Percentiles rank a stretch among this genome's conserved stretches.
Conservation (phyloP, 306 rosid species). For the Mimosa pudica region DNA sequence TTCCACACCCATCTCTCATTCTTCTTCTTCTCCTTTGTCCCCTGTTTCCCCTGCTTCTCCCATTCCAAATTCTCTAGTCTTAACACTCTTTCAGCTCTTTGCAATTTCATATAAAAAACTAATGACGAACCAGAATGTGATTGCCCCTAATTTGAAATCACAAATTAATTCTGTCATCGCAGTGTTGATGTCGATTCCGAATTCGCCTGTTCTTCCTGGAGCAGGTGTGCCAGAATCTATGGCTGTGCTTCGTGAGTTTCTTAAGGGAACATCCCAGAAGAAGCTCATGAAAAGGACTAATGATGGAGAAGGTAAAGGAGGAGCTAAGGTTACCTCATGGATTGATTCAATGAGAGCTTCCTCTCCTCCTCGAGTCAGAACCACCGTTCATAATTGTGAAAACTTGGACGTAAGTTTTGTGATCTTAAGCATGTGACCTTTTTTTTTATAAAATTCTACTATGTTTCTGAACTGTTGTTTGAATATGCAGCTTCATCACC, state of each 20-base stretch:
- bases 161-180: constrained; percentile 47
- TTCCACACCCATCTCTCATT: constrained; percentile 23
- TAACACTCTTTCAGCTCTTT: neutral
- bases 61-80: neutral
- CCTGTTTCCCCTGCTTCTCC: neutral
- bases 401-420: constrained; percentile 51
- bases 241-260: constrained; percentile 43
- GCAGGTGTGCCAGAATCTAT: constrained; percentile 42
- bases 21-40: constrained; percentile 23
- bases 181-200: constrained; percentile 41
- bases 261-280: constrained; percentile 41
- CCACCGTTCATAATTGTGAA: constrained; percentile 38
- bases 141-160: constrained; percentile 47
- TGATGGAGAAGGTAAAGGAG: constrained; percentile 38
- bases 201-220: constrained; percentile 34
- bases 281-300: constrained; percentile 56
- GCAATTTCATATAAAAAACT: neutral
- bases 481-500: constrained; percentile 56
- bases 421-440: constrained; percentile 41
- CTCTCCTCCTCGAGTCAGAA: constrained; percentile 67
- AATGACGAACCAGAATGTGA: constrained; percentile 79
- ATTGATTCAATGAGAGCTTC: constrained; percentile 90
- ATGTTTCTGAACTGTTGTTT: neutral
- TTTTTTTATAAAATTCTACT: neutral
- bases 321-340: constrained; percentile 60